Percentiles rank a stretch among this genome's conserved stretches.
These are phyloP conservation scores for Aspergillus mulundensis DNA, from an alignment of 495 filamentous ascomycete genomes.

Conservation along the genomic window DNA sequence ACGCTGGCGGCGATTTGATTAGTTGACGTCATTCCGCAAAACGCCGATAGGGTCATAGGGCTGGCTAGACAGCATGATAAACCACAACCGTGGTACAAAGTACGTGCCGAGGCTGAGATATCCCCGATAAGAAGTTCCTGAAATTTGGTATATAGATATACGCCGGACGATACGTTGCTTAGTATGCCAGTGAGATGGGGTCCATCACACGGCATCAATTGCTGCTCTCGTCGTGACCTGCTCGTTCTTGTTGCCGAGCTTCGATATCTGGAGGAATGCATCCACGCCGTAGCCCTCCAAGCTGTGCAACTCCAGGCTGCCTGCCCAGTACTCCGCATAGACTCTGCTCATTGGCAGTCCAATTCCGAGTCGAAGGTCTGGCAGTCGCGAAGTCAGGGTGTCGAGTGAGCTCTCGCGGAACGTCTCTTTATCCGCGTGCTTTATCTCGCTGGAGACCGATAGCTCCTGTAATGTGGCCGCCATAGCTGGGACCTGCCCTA, in stretches of 20 bases:
- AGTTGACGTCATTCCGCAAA: constrained; percentile 19
- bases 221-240: constrained; percentile 82
- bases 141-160: not conserved
- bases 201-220: constrained; percentile 78
- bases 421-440: constrained; percentile 27
- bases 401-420: constrained; percentile 64
- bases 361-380: constrained; percentile 87
- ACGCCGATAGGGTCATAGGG: not conserved
- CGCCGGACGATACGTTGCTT: not conserved
- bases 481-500: constrained; percentile 84
- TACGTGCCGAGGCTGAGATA: not conserved
- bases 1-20: not conserved
- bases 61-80: not conserved
- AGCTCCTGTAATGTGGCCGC: constrained; percentile 94
- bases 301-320: constrained; percentile 85
- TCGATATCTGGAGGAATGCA: constrained; percentile 93
- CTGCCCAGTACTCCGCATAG: constrained; percentile 98
- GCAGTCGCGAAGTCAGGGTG: constrained; percentile 72
- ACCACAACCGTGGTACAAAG: not conserved
- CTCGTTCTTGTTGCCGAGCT: constrained; percentile 98
- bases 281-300: constrained; percentile 97
- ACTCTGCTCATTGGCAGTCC: constrained; percentile 90
- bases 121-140: not conserved
- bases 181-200: not conserved
- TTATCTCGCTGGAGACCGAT: constrained; percentile 29